Percentiles rank a stretch among this genome's conserved stretches.
These are phyloP conservation scores for Mycena latifolia DNA, from an alignment of 768 basidiomycete species.

Conservation along the genomic window DNA sequence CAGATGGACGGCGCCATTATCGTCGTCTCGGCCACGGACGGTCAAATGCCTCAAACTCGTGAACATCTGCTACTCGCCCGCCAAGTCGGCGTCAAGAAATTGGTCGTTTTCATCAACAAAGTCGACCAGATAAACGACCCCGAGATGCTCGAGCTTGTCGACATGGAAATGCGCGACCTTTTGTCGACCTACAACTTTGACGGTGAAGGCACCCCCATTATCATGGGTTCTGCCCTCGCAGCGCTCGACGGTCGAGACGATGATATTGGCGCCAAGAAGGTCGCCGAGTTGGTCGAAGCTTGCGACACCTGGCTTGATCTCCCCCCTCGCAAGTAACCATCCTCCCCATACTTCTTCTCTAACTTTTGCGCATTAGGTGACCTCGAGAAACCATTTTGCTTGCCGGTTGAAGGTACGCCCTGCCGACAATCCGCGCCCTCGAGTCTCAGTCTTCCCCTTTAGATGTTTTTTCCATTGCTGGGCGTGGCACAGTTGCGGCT, in stretches of 20 bases:
- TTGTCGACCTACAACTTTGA: constrained; percentile 94
- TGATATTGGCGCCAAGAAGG: constrained; percentile 84
- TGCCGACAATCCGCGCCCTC: neutral
- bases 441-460: too few species aligned
- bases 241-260: constrained; percentile 90
- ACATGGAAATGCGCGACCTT: constrained; percentile 99
- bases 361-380: constrained; percentile 69
- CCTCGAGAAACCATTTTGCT: constrained; percentile 97
- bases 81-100: constrained; percentile 97
- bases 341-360: neutral
- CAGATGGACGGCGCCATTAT: constrained; percentile 98
- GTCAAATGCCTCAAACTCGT: constrained; percentile 99
- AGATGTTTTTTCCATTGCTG: constrained; percentile 98
- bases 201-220: constrained; percentile 97
- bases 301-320: constrained; percentile 97
- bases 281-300: constrained; percentile 83
- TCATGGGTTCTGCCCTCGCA: constrained; percentile 97
- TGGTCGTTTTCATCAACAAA: constrained; percentile 99
- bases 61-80: constrained; percentile 98
- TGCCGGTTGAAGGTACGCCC: constrained; percentile 85
- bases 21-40: constrained; percentile 98
- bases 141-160: constrained; percentile 99
- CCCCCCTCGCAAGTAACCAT: constrained; percentile 77
- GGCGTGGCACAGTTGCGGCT: constrained; percentile 97
- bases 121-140: constrained; percentile 96